Evolutionary conservation across 192 early-diverging fungal genomes (phyloP).

Genomic region (Coemansia sp.): DNA sequence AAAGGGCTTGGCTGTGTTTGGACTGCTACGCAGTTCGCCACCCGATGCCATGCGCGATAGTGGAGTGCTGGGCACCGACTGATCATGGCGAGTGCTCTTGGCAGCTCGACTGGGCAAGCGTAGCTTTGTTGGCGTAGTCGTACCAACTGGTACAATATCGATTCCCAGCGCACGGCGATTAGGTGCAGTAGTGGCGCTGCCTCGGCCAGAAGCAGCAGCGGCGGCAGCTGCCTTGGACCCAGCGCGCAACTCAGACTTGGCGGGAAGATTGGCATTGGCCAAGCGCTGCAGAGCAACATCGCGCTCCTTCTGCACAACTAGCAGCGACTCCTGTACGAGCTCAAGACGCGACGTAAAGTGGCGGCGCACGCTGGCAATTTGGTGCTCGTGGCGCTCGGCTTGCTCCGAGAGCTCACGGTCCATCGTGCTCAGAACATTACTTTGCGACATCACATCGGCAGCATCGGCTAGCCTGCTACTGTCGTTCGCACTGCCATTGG

Average conservation of each 20-base stretch:
- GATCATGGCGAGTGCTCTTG: constrained; percentile 10
- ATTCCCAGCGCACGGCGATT: constrained; percentile 23
- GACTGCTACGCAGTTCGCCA: constrained; percentile 7
- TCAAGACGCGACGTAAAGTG: constrained; percentile 49
- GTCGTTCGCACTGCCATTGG: not conserved
- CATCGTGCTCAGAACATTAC: constrained; percentile 41
- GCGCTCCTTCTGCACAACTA: constrained; percentile 47
- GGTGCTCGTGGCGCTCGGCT: constrained; percentile 50
- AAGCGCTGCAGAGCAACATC: constrained; percentile 43
- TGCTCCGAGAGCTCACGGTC: constrained; percentile 49
- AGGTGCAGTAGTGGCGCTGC: not conserved
- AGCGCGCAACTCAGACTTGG: not conserved
- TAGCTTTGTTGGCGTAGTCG: constrained; percentile 15
- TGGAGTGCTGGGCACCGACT: not conserved
- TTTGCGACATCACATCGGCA: constrained; percentile 28
- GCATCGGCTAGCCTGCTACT: not conserved
- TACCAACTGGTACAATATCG: not conserved
- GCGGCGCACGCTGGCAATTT: constrained; percentile 46
- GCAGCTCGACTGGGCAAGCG: constrained; percentile 34
- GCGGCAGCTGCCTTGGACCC: not conserved
- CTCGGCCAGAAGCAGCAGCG: not conserved
- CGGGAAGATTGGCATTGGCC: constrained; percentile 18
- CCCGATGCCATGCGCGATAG: constrained; percentile 17
- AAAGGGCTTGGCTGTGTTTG: not conserved
- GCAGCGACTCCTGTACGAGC: constrained; percentile 40